Conservation (phyloP, 2,329 filamentous ascomycete species). For the Fusarium concolor region DNA sequence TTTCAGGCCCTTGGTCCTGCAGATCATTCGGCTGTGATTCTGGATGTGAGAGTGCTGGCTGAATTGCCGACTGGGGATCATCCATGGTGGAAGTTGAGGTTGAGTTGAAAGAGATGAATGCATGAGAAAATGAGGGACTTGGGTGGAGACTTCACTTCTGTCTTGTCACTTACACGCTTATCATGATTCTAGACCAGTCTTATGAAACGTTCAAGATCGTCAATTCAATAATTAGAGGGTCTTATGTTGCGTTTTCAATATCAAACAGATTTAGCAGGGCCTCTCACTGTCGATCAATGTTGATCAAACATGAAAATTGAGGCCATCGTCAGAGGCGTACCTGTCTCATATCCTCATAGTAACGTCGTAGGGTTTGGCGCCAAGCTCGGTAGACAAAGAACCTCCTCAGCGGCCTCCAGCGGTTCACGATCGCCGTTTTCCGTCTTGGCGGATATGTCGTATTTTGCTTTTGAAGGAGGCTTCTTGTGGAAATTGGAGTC, state of each 20-base stretch:
- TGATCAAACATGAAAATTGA: conserved; percentile 24
- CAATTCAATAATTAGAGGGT: background rate
- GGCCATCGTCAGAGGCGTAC: conserved; percentile 18
- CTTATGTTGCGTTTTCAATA: background rate
- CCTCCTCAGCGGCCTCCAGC: conserved; percentile 32
- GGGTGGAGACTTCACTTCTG: conserved; percentile 18
- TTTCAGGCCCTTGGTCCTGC: conserved; percentile 2
- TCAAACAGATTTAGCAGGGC: conserved; percentile 6
- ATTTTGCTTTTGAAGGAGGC: background rate
- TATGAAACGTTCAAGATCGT: background rate
- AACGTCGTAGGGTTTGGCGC: conserved; percentile 36
- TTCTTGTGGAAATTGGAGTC: background rate
- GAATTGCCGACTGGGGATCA: conserved; percentile 24
- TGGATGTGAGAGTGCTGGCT: conserved; percentile 5
- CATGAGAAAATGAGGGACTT: conserved; percentile 29
- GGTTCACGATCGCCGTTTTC: conserved; percentile 28
- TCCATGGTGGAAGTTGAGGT: conserved; percentile 40
- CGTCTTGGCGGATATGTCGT: conserved; percentile 26
- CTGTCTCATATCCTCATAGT: conserved; percentile 15
- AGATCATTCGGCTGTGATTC: conserved; percentile 1
- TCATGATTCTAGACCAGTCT: conserved; percentile 19
- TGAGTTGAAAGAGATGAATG: conserved; percentile 36
- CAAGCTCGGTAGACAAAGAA: conserved; percentile 22
- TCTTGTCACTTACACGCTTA: conserved; percentile 27
- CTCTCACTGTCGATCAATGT: background rate